phyloP scores from a whole-genome alignment of 78 protist genomes.

The Dictyostelium brefeldianum region DNA sequence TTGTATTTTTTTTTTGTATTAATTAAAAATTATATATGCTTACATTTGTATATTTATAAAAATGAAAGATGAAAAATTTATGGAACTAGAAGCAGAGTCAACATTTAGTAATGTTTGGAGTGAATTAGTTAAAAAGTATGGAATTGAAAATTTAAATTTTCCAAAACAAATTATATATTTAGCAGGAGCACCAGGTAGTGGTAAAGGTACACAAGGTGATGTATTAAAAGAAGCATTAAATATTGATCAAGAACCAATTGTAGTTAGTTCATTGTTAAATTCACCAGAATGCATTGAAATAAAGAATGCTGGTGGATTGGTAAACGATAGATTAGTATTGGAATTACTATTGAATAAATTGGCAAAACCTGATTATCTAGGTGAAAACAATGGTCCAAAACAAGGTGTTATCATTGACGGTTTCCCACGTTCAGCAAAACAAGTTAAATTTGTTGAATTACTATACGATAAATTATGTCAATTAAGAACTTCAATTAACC shows the following conservation, averaged over 20 bases:
- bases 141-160: slow-evolving; percentile 37
- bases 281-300: slow-evolving; percentile 53
- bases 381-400: background rate
- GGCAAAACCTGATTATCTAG: slow-evolving; percentile 21
- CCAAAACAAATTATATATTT: slow-evolving; percentile 45
- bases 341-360: slow-evolving; percentile 24
- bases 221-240: background rate
- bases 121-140: slow-evolving; percentile 24
- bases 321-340: slow-evolving; percentile 41
- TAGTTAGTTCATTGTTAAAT: slow-evolving; percentile 40
- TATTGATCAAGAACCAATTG: slow-evolving; percentile 36
- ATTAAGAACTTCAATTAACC: slow-evolving; percentile 6
- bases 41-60: background rate
- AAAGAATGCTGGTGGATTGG: slow-evolving; percentile 56
- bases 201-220: slow-evolving; percentile 60
- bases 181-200: slow-evolving; percentile 68
- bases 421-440: slow-evolving; percentile 63
- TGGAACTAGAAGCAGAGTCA: slow-evolving; percentile 2
- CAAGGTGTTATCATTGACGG: slow-evolving; percentile 50
- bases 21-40: background rate
- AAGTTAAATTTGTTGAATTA: slow-evolving; percentile 44
- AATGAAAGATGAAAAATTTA: background rate
- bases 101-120: slow-evolving; percentile 45
- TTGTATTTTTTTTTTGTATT: background rate
- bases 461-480: slow-evolving; percentile 30